phyloP scores from a whole-genome alignment of 2,329 filamentous ascomycete species.

The Myotisia sp. region DNA sequence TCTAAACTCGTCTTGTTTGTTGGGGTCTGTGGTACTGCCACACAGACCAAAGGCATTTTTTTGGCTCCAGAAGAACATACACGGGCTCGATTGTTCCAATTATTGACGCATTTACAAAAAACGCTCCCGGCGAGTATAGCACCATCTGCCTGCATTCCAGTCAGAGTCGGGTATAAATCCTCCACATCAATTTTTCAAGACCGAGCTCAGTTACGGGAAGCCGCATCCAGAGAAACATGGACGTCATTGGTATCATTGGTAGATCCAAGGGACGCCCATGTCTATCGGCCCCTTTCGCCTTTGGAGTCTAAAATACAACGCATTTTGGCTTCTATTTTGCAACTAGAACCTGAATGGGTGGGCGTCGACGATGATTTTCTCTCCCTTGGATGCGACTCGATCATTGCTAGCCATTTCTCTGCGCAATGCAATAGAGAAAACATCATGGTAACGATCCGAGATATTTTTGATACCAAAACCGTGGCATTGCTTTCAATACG shows the following conservation, averaged over 20 bases:
- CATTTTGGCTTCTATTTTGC: slow-evolving; percentile 2
- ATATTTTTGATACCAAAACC: slow-evolving; percentile 9
- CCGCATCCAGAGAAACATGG: slow-evolving; percentile 4
- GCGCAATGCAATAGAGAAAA: slow-evolving; percentile 7
- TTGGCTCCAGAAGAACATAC: background rate
- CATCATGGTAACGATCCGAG: slow-evolving; percentile 4
- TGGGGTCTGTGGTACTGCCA: background rate
- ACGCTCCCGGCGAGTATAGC: background rate
- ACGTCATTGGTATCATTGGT: background rate
- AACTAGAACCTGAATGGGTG: slow-evolving; percentile 17
- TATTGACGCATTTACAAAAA: slow-evolving; percentile 2
- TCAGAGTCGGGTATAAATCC: background rate
- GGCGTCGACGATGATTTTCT: slow-evolving; percentile 6
- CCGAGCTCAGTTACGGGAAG: background rate
- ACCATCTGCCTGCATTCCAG: slow-evolving; percentile 1
- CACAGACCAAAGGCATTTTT: background rate
- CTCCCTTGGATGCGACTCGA: slow-evolving; percentile 24
- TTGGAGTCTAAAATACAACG: background rate
- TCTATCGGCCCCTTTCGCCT: background rate
- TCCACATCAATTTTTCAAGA: background rate
- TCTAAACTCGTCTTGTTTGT: slow-evolving; percentile 5
- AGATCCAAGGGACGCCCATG: background rate
- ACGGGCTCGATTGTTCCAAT: background rate
- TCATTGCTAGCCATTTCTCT: slow-evolving; percentile 24
- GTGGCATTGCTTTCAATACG: slow-evolving; percentile 1